Percentiles rank a stretch among this genome's conserved stretches.
These are phyloP conservation scores for Annulohypoxylon stygium DNA, from an alignment of 495 filamentous ascomycete genomes.

Conservation along the genomic window DNA sequence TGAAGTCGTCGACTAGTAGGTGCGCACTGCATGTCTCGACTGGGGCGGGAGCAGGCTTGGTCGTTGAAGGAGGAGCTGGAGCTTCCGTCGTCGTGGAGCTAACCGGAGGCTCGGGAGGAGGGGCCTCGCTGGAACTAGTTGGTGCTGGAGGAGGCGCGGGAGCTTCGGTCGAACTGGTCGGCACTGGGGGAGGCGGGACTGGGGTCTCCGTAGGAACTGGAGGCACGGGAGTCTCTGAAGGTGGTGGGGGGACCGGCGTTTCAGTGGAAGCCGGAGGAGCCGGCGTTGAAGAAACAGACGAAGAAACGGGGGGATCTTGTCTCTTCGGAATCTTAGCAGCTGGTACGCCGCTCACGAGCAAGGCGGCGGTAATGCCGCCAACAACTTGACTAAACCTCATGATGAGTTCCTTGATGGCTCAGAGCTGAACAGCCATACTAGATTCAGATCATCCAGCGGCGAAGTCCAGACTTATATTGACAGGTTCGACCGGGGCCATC, in stretches of 20 bases:
- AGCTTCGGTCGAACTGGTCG: not conserved
- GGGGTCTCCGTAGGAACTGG: constrained; percentile 17
- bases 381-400: constrained; percentile 48
- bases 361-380: constrained; percentile 44
- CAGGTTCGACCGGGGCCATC: constrained; percentile 9
- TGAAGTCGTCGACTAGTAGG: constrained; percentile 70
- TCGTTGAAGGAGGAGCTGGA: constrained; percentile 12
- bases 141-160: constrained; percentile 9
- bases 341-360: constrained; percentile 46
- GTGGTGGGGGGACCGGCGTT: constrained; percentile 18
- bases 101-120: constrained; percentile 15
- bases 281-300: constrained; percentile 7
- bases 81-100: constrained; percentile 4
- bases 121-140: constrained; percentile 16
- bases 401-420: constrained; percentile 30
- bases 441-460: constrained; percentile 27
- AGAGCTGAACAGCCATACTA: constrained; percentile 34
- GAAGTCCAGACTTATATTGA: constrained; percentile 27
- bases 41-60: not conserved
- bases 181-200: not conserved
- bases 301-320: constrained; percentile 28
- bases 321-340: constrained; percentile 36
- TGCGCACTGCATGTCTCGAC: constrained; percentile 62
- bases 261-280: constrained; percentile 19
- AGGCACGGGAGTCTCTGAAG: constrained; percentile 11